Evolutionary conservation across 306 rosid species (phyloP).

Genomic region (Citrullus amarus): DNA sequence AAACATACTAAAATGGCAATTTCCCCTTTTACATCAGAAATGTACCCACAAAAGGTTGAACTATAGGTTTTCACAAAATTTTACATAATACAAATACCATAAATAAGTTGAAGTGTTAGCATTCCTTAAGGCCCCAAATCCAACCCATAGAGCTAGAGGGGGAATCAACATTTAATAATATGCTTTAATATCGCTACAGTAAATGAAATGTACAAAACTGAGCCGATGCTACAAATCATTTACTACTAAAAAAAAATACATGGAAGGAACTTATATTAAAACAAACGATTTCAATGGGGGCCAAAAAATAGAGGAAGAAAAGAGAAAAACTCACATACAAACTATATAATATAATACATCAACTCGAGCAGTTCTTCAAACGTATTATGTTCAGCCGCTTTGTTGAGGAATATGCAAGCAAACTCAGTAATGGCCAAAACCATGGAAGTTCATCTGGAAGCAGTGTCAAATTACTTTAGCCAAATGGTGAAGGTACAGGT

Average conservation of each 20-base stretch:
- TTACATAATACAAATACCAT: no score
- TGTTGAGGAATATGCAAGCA: not conserved
- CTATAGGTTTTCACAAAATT: no score
- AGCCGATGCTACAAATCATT: not conserved
- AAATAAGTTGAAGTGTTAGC: not conserved
- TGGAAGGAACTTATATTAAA: not conserved
- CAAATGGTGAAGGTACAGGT: conserved; percentile 90
- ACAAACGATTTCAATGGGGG: not conserved
- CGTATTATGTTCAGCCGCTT: not conserved
- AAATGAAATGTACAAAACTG: not conserved
- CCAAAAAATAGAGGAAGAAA: not conserved
- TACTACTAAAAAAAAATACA: not conserved
- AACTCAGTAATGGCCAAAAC: not conserved
- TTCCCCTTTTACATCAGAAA: no score
- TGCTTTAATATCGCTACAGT: not conserved
- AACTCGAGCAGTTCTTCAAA: not conserved
- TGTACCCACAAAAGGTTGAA: no score
- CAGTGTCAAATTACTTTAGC: conserved; percentile 16
- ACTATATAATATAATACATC: not conserved
- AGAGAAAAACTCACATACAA: not conserved
- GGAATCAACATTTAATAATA: not conserved
- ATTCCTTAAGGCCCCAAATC: not conserved
- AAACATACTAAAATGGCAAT: no score
- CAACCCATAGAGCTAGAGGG: not conserved
- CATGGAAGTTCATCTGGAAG: not conserved